These are phyloP conservation scores for Alnus rubra DNA, from an alignment of 306 rosid species.

Conservation along the genomic window DNA sequence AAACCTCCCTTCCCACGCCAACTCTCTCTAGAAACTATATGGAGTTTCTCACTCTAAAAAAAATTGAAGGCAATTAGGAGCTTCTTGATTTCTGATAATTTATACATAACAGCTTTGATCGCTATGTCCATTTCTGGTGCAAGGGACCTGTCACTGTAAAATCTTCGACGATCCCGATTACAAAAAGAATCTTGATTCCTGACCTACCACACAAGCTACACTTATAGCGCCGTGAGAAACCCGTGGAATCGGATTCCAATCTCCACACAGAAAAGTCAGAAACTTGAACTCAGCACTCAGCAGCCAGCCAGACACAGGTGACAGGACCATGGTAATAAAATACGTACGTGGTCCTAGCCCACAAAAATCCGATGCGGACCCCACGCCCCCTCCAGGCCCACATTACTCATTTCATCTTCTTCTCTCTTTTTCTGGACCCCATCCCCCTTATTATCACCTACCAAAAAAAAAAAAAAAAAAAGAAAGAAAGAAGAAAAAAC, in stretches of 20 bases:
- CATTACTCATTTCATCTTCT: neutral
- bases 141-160: too few relatives aligned
- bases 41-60: too few relatives aligned
- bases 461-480: neutral
- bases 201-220: too few relatives aligned
- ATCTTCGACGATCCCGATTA: too few relatives aligned
- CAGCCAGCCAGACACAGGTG: neutral
- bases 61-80: too few relatives aligned
- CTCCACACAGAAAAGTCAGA: neutral
- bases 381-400: neutral
- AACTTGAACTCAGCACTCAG: neutral
- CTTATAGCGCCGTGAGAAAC: conserved; percentile 11
- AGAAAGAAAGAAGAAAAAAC: neutral
- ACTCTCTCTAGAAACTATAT: too few relatives aligned
- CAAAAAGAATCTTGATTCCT: too few relatives aligned
- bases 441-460: neutral
- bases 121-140: too few relatives aligned
- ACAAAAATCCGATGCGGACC: neutral
- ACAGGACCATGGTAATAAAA: neutral
- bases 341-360: conserved; percentile 1
- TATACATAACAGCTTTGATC: too few relatives aligned
- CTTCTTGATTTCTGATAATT: too few relatives aligned
- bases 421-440: conserved; percentile 24
- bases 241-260: conserved; percentile 28
- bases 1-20: too few relatives aligned